Percentiles rank a stretch among this genome's conserved stretches.
Conservation (phyloP, 1,139 yeast species). For the Diutina mesorugosa region DNA sequence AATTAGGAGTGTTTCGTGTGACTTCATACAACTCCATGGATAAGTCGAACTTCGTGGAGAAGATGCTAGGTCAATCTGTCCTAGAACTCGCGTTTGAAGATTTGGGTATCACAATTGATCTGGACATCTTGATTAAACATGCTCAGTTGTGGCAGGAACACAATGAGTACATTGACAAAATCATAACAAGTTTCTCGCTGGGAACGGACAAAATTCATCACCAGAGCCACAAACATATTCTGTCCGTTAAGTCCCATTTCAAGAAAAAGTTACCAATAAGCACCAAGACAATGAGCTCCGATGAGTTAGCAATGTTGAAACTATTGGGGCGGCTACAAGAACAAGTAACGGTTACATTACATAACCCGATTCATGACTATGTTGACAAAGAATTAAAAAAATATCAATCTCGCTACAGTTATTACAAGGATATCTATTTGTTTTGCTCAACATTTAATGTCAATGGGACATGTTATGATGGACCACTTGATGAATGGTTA, state of each 20-base stretch:
- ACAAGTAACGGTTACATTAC: slow-evolving; percentile 33
- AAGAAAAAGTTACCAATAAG: background rate
- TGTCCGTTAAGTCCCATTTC: background rate
- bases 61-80: background rate
- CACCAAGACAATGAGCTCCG: slow-evolving; percentile 23
- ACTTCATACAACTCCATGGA: background rate
- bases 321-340: slow-evolving; percentile 36
- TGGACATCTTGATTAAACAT: background rate
- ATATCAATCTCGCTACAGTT: background rate
- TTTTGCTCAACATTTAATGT: slow-evolving; percentile 1
- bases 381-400: slow-evolving; percentile 41
- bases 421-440: background rate
- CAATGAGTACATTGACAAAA: background rate
- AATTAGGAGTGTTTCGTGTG: slow-evolving; percentile 16
- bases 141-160: slow-evolving; percentile 2
- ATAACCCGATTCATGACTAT: slow-evolving; percentile 66
- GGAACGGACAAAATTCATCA: background rate
- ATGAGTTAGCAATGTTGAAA: slow-evolving; percentile 34
- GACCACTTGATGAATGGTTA: background rate
- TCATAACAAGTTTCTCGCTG: background rate
- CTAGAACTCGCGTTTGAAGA: slow-evolving; percentile 1
- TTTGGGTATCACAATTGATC: background rate
- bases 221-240: background rate
- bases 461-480: background rate
- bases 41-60: background rate